A percentile compares a stretch with the other conserved stretches of the same genome.
phyloP scores from a whole-genome alignment of 139 green algal genomes.

The Ettlia oleoabundans region DNA sequence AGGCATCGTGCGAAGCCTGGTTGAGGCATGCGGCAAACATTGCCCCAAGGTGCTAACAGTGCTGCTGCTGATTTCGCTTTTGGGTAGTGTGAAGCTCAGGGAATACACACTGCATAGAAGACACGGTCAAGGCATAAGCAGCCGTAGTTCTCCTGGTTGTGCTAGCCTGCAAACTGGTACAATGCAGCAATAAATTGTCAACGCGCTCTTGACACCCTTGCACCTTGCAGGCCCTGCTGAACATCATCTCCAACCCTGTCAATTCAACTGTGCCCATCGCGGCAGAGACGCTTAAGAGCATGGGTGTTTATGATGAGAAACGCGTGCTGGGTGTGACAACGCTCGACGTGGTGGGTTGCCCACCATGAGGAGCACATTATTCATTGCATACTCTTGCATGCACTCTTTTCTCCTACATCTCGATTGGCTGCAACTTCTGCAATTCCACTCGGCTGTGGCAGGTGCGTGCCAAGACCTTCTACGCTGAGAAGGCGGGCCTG shows the following conservation, averaged over 20 bases:
- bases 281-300: constrained; percentile 80
- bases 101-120: too few species aligned
- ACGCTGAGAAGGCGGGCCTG: constrained; percentile 68
- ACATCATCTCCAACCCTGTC: constrained; percentile 92
- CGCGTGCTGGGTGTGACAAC: constrained; percentile 88
- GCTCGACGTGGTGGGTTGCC: constrained; percentile 82
- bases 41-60: constrained; percentile 76
- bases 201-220: too few species aligned
- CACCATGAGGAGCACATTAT: not conserved
- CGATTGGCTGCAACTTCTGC: not conserved
- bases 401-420: too few species aligned
- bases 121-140: too few species aligned
- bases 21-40: constrained; percentile 86
- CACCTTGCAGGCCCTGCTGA: constrained; percentile 65
- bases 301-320: constrained; percentile 76
- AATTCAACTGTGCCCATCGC: constrained; percentile 95
- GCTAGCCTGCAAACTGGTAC: too few species aligned
- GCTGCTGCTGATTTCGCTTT: too few species aligned
- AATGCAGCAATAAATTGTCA: too few species aligned
- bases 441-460: not conserved
- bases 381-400: not conserved
- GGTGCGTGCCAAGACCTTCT: constrained; percentile 88
- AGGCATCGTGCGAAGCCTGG: constrained; percentile 91
- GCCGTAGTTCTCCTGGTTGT: too few species aligned
- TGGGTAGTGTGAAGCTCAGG: too few species aligned